Conservation (phyloP, 208 protist species). For the Acanthamoeba castellanii region DNA sequence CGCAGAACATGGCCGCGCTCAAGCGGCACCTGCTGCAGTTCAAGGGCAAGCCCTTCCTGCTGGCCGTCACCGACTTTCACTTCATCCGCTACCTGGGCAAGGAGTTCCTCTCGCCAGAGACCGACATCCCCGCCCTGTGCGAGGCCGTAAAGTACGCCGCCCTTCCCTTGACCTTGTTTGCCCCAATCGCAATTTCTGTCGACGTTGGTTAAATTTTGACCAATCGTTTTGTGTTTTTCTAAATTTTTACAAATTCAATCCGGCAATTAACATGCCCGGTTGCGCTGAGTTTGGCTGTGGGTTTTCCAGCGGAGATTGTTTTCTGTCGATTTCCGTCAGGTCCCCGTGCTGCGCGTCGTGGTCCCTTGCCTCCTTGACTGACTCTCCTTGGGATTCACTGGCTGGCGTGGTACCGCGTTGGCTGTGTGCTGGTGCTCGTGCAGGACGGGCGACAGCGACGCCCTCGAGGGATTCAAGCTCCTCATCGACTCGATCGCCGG, state of each 20-base stretch:
- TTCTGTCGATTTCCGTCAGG: not conserved
- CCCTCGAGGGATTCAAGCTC: conserved; percentile 44
- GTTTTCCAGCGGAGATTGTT: not conserved
- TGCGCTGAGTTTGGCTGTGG: not conserved
- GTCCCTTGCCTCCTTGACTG: not conserved
- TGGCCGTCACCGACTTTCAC: conserved; percentile 49
- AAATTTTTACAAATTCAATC: too few relatives aligned
- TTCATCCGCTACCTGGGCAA: conserved; percentile 42
- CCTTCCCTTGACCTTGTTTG: not conserved
- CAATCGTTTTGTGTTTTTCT: too few relatives aligned
- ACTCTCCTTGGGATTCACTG: not conserved
- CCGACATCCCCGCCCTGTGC: conserved; percentile 50
- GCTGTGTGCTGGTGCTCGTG: not conserved
- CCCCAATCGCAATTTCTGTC: too few relatives aligned
- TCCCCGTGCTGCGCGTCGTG: not conserved
- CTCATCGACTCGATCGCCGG: conserved; percentile 58
- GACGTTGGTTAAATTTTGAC: too few relatives aligned
- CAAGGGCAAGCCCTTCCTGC: conserved; percentile 57
- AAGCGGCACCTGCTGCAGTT: conserved; percentile 19
- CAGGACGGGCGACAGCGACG: conserved; percentile 25
- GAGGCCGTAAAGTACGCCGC: conserved; percentile 24
- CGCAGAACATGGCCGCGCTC: conserved; percentile 6
- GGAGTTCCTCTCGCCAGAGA: conserved; percentile 9
- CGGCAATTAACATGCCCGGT: too few relatives aligned
- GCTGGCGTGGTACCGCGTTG: not conserved